These are phyloP conservation scores for Dactylellina leptospora DNA, from an alignment of 2,329 filamentous ascomycete genomes.

Conservation along the genomic window DNA sequence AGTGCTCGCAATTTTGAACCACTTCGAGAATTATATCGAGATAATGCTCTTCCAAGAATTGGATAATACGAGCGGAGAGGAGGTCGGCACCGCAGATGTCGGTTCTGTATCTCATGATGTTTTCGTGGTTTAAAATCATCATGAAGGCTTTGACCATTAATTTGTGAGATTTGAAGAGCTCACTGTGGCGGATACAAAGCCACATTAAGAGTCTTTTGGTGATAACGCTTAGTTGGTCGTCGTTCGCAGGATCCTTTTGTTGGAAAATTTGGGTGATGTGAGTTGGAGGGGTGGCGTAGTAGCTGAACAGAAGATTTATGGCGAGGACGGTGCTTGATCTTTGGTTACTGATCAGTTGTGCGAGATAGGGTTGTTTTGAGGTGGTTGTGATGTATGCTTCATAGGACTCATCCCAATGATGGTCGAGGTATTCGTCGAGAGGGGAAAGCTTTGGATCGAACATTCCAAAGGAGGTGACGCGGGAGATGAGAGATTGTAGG, in stretches of 20 bases:
- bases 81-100: constrained; percentile 39
- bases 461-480: not conserved
- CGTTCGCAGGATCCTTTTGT: constrained; percentile 3
- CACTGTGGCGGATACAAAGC: constrained; percentile 39
- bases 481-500: not conserved
- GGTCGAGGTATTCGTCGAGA: constrained; percentile 27
- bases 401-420: constrained; percentile 29
- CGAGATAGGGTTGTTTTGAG: constrained; percentile 8
- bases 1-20: constrained; percentile 20
- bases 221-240: constrained; percentile 5
- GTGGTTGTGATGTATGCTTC: constrained; percentile 19
- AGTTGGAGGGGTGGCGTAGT: constrained; percentile 18
- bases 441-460: constrained; percentile 10
- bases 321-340: constrained; percentile 13
- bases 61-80: constrained; percentile 7
- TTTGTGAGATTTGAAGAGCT: constrained; percentile 5
- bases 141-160: constrained; percentile 16
- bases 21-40: constrained; percentile 13
- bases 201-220: constrained; percentile 42
- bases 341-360: constrained; percentile 15
- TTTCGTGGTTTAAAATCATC: constrained; percentile 9
- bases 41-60: constrained; percentile 37
- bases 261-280: constrained; percentile 36
- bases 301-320: constrained; percentile 28
- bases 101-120: constrained; percentile 31